A percentile compares a stretch with the other conserved stretches of the same genome.
phyloP scores from a whole-genome alignment of 768 basidiomycete genomes.

The Lentinus tigrinus region DNA sequence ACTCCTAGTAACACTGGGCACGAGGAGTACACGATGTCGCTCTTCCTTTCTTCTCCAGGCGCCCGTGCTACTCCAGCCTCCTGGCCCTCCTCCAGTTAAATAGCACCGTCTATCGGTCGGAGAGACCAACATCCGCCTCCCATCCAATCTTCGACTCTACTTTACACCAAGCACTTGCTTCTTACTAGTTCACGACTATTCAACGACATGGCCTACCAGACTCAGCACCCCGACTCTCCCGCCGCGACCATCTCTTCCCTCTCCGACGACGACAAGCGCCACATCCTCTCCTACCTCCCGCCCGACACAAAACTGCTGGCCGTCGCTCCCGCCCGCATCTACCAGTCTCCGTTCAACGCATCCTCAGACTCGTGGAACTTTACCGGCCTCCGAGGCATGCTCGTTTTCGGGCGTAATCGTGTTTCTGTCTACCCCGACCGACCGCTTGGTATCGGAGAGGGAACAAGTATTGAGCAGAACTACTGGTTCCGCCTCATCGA shows the following conservation, averaged over 20 bases:
- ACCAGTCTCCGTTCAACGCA: constrained; percentile 54
- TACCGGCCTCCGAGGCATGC: constrained; percentile 57
- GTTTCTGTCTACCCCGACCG: constrained; percentile 19
- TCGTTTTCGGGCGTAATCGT: constrained; percentile 47
- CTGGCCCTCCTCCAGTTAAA: constrained; percentile 1
- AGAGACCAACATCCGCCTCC: not conserved
- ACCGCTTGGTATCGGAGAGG: constrained; percentile 14
- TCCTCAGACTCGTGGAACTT: constrained; percentile 55
- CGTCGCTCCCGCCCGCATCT: constrained; percentile 56
- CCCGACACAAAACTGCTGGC: constrained; percentile 41
- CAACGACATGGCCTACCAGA: not conserved
- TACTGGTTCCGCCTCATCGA: constrained; percentile 70
- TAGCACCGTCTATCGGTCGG: not conserved
- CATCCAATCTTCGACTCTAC: not conserved
- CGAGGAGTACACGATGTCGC: constrained; percentile 10
- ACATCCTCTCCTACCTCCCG: constrained; percentile 26
- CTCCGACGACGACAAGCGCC: constrained; percentile 19
- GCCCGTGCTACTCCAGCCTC: not conserved
- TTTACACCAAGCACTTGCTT: not conserved
- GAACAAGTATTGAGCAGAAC: constrained; percentile 30
- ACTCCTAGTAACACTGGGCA: constrained; percentile 2
- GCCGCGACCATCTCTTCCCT: constrained; percentile 12
- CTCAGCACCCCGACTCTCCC: not conserved
- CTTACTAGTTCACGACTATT: not conserved
- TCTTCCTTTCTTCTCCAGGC: constrained; percentile 10